phyloP scores from a whole-genome alignment of 2,329 filamentous ascomycete genomes.

The Cryphonectria japonica region DNA sequence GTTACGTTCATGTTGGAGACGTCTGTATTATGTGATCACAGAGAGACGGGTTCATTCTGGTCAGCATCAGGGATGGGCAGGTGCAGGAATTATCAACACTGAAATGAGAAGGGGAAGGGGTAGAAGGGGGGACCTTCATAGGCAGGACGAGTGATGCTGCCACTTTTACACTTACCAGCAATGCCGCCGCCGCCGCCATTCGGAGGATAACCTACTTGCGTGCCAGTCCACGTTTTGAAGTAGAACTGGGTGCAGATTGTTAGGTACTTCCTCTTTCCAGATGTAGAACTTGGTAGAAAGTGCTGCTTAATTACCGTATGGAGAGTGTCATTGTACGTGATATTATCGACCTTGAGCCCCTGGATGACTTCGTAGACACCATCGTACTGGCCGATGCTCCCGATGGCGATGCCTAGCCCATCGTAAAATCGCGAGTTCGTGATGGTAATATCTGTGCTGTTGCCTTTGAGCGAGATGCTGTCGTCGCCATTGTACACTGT shows the following conservation, averaged over 20 bases:
- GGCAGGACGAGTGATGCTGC: background rate
- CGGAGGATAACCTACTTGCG: conserved; percentile 47
- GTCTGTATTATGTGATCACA: background rate
- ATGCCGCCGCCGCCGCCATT: conserved; percentile 55
- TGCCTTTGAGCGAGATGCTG: conserved; percentile 32
- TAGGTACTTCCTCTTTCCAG: no score
- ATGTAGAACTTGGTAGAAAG: background rate
- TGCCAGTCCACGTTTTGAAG: conserved; percentile 55
- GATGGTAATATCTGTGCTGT: conserved; percentile 38
- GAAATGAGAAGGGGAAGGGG: background rate
- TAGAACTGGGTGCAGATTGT: conserved; percentile 34
- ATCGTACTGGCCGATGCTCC: conserved; percentile 53
- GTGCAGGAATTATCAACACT: background rate
- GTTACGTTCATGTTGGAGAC: conserved; percentile 19
- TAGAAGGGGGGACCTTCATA: no score
- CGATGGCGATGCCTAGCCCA: conserved; percentile 50
- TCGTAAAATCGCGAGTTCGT: conserved; percentile 46
- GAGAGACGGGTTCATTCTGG: background rate
- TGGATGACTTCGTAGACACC: conserved; percentile 48
- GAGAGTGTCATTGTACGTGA: conserved; percentile 42
- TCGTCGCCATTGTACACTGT: conserved; percentile 36
- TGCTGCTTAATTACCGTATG: conserved; percentile 37
- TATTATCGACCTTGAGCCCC: conserved; percentile 44
- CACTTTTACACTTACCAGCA: conserved; percentile 39
- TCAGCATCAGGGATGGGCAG: no score